Percentiles rank a stretch among this genome's conserved stretches.
Conservation (phyloP, 1,284 basidiomycete genomes). For the Ceratobasidium sp. region DNA sequence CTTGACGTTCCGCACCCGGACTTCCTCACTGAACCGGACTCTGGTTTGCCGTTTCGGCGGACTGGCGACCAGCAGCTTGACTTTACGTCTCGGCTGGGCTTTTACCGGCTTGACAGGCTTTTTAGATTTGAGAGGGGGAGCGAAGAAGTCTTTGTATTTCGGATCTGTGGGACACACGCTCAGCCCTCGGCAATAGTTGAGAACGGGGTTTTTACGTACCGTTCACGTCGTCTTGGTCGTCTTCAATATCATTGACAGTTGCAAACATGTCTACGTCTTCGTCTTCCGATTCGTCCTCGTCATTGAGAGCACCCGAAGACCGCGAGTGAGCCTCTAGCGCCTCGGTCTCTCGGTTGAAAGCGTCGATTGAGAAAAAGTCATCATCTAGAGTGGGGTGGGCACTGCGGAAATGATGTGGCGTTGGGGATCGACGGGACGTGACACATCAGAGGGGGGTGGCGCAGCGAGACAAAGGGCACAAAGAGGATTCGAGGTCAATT, state of each 20-base stretch:
- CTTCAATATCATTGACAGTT: constrained; percentile 58
- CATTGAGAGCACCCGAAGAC: constrained; percentile 64
- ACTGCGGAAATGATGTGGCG: not conserved
- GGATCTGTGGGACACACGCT: constrained; percentile 54
- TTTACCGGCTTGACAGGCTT: constrained; percentile 37
- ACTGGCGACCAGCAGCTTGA: constrained; percentile 35
- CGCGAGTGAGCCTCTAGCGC: constrained; percentile 73
- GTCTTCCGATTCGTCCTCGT: constrained; percentile 29
- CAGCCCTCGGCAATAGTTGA: too few relatives aligned
- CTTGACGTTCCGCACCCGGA: constrained; percentile 79
- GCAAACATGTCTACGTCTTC: constrained; percentile 77
- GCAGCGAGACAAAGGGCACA: not conserved
- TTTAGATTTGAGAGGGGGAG: constrained; percentile 51
- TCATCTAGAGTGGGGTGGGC: constrained; percentile 81
- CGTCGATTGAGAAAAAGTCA: constrained; percentile 88
- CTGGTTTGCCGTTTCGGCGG: constrained; percentile 44
- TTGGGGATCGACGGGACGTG: not conserved
- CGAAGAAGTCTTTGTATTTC: constrained; percentile 78
- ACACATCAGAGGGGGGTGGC: not conserved
- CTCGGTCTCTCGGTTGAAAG: constrained; percentile 89
- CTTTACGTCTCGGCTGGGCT: constrained; percentile 42
- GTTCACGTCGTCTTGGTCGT: constrained; percentile 52
- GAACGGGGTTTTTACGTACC: constrained; percentile 39
- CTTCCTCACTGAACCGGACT: constrained; percentile 83
- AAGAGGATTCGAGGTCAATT: constrained; percentile 3